Evolutionary conservation across 2,329 filamentous ascomycete genomes (phyloP), one percentile per base, ranked within the genome.

Genomic region (Myriosclerotinia curreyana): DNA sequence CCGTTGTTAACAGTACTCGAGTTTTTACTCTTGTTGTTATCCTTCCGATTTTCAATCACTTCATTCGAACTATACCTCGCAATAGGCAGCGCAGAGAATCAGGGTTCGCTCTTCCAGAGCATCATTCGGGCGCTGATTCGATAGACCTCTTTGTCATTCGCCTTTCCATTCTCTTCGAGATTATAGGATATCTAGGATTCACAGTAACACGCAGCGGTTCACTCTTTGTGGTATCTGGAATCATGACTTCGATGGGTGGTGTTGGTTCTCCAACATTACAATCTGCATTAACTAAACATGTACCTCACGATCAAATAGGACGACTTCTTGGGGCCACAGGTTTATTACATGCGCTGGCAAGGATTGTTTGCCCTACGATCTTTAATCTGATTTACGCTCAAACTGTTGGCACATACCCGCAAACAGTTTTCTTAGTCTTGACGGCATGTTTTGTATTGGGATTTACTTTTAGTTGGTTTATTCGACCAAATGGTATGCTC

Each of bases 311-410:
- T 68, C 84, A 85, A 54, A 88, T 95, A 0, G 95, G 95, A 0
- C 87, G 95, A 74, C 79, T 98, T n/a, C 82, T 99, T 0, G 95
- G 95, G 28, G 93, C 92, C 1, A 89, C 88, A 20, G 95, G 94
- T 0, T 80, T 98, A 66, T 77, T 98, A 65, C 94, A 98, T 76
- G 90, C 92, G 0, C 77, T 96, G 44, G 85, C 90, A 3, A 82
- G 92, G 66, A 86, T 98, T 2, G 75, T 96, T 15, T 87, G 89
- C 0, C 95, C 95, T 0, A 83, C 91, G 0, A 73, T 94, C 1
- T 96, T 97, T 77, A 96, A 95, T 72, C 84, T 90, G 6, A 85
- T 98, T 12, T 99, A 96, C 74, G 89, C 89, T 17, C 79, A 83
- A 2, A 98, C 95, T 0, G 91, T 97, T 1, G 86, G 83, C 25